A percentile compares a stretch with the other conserved stretches of the same genome.
Evolutionary conservation across 495 filamentous ascomycete species (phyloP).

Genomic region (Coniosporium apollinis): DNA sequence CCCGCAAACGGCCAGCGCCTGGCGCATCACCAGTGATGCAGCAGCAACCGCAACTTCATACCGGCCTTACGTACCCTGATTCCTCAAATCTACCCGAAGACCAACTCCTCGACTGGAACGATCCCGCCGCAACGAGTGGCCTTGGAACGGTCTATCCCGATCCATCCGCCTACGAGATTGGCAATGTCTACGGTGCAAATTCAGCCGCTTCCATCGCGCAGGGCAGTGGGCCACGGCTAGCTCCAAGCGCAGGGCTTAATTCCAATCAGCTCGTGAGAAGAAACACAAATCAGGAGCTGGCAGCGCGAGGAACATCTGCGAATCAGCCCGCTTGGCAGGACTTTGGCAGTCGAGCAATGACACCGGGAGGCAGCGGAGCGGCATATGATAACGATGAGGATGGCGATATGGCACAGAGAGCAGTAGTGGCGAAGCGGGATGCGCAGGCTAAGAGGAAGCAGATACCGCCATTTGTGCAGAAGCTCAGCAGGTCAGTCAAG

Average conservation of each 20-base stretch:
- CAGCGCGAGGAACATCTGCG: conserved; percentile 26
- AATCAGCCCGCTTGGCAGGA: conserved; percentile 5
- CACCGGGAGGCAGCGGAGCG: conserved; percentile 17
- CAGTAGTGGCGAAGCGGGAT: conserved; percentile 60
- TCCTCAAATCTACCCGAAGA: conserved; percentile 1
- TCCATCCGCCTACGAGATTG: conserved; percentile 1
- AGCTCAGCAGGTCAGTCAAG: conserved; percentile 72
- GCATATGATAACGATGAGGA: conserved; percentile 44
- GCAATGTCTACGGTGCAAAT: conserved; percentile 21
- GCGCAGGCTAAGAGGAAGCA: conserved; percentile 75
- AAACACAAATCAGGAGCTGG: conserved; percentile 44
- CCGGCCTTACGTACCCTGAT: conserved; percentile 2
- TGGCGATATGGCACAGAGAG: conserved; percentile 58
- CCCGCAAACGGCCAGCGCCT: conserved; percentile 57
- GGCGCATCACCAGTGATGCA: conserved; percentile 44
- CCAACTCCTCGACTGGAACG: conserved; percentile 3
- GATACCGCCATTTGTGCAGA: conserved; percentile 96
- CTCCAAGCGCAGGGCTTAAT: conserved; percentile 8
- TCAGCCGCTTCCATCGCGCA: conserved; percentile 27
- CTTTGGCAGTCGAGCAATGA: not conserved
- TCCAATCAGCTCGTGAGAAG: conserved; percentile 54
- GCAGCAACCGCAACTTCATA: conserved; percentile 5
- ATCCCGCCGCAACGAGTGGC: conserved; percentile 2
- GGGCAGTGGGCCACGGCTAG: not conserved
- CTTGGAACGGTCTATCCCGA: conserved; percentile 1